Evolutionary conservation across 306 rosid species (phyloP), one percentile per base, ranked within the genome.

Genomic region (Adenanthera pavonina): DNA sequence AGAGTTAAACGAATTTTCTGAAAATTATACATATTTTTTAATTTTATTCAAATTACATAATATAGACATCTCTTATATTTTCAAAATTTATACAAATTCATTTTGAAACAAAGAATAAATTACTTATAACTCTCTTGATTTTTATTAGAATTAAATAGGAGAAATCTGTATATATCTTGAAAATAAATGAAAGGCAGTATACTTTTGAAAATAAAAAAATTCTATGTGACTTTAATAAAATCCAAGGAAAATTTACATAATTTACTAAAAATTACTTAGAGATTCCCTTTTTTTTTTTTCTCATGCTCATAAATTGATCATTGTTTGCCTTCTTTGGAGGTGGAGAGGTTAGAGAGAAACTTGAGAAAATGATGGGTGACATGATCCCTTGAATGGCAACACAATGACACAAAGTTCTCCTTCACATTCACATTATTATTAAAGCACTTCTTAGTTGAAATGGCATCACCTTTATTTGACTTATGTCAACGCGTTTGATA

Each of bases 311-410:
- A 13, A 59, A 77, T 53, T 57, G 65, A 76, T 70, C 59, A 60
- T 53, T 67, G 77, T 72, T 13, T 5, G 8, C 38, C 38, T 69
- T 78, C 33, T 56, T 46, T 72, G 85, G 83, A 77, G 84, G 87
- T 48, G 81, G 84, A 69, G 87, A 65, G 85, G 62, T 71, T 13
- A 82, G 72, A 73, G 66, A 73, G 80, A 52, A 86, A 83, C 78
- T 41, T n/a, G 60, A 79, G 90, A 88, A 87, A 90, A 87, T 79
- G 87, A 84, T 86, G 88, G 80, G 40, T 88, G 81, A 85, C 78
- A 83, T 77, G 74, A 83, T 75, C 41, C 71, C 82, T 82, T 84
- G 69, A 44, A 52, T 71, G 72, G 59, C 76, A 74, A 86, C 83
- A 54, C 86, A 13, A 8, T 75, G 86, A 85, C 88, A 76, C 79